A percentile compares a stretch with the other conserved stretches of the same genome.
Conservation (phyloP, 805 yeast genomes). For the Yarrowia deformans region DNA sequence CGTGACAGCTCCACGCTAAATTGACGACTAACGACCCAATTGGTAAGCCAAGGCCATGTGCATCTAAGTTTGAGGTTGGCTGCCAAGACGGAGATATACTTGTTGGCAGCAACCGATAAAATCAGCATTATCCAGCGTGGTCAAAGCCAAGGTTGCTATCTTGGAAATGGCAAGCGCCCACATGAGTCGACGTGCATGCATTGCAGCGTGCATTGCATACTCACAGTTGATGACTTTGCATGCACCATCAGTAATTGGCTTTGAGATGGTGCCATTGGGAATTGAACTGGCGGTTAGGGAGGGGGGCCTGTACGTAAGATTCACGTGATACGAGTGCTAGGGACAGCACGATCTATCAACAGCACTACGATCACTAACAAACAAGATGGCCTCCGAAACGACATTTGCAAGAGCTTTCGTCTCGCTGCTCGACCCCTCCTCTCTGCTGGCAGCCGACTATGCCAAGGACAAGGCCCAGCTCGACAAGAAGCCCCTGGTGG, state of each 20-base stretch:
- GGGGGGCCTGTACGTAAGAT: not conserved
- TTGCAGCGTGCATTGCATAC: constrained; percentile 3
- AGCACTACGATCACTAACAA: too few species aligned
- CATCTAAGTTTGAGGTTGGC: not conserved
- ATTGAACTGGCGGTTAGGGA: too few species aligned
- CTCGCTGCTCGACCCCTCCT: constrained; percentile 25
- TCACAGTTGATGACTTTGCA: constrained; percentile 4
- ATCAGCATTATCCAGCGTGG: not conserved
- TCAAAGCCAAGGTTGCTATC: not conserved
- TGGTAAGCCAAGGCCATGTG: constrained; percentile 1
- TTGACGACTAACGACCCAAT: not conserved
- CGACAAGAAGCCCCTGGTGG: constrained; percentile 33
- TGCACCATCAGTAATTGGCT: not conserved
- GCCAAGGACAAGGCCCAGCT: constrained; percentile 38
- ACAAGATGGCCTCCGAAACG: constrained; percentile 36
- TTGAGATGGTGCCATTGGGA: too few species aligned
- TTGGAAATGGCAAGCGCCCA: not conserved
- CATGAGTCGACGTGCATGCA: not conserved
- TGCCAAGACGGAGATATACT: not conserved
- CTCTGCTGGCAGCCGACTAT: constrained; percentile 30
- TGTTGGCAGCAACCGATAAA: not conserved
- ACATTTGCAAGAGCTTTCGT: constrained; percentile 35
- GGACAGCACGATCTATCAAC: too few species aligned
- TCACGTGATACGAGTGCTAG: constrained; percentile 33
- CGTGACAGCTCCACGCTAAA: constrained; percentile 16